phyloP scores from a whole-genome alignment of 2,329 filamentous ascomycete genomes.

The Penicillium carneum region DNA sequence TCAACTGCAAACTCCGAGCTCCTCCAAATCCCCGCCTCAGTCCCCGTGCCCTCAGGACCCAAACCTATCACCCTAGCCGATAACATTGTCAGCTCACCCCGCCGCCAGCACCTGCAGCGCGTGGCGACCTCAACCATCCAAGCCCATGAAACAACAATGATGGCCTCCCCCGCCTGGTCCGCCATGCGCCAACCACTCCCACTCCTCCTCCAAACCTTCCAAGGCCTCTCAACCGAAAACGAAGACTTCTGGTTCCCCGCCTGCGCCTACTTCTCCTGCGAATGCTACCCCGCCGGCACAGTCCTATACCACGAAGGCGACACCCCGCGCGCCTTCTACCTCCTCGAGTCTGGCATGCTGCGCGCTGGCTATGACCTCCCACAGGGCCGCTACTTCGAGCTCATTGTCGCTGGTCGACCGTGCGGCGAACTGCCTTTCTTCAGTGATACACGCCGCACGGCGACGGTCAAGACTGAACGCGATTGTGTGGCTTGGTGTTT shows the following conservation, averaged over 20 bases:
- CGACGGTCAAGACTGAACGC: slow-evolving; percentile 82
- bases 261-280: slow-evolving; percentile 75
- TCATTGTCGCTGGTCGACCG: slow-evolving; percentile 91
- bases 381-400: slow-evolving; percentile 86
- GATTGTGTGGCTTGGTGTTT: slow-evolving; percentile 85
- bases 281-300: slow-evolving; percentile 71
- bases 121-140: slow-evolving; percentile 79
- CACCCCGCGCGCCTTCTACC: slow-evolving; percentile 80
- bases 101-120: slow-evolving; percentile 76
- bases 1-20: slow-evolving; percentile 15
- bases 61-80: slow-evolving; percentile 54
- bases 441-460: slow-evolving; percentile 84
- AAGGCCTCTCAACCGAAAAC: slow-evolving; percentile 81
- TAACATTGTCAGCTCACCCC: slow-evolving; percentile 74
- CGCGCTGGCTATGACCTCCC: slow-evolving; percentile 89
- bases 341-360: slow-evolving; percentile 87
- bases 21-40: slow-evolving; percentile 40
- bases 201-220: slow-evolving; percentile 93
- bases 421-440: slow-evolving; percentile 98
- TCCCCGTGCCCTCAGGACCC: slow-evolving; percentile 24
- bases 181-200: slow-evolving; percentile 88
- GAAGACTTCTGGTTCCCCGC: slow-evolving; percentile 95
- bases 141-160: slow-evolving; percentile 58
- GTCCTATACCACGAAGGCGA: slow-evolving; percentile 82
- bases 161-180: slow-evolving; percentile 73